A percentile compares a stretch with the other conserved stretches of the same genome.
These are phyloP conservation scores for Microbotryomycetes sp. DNA, from an alignment of 1,284 basidiomycete genomes.

Conservation along the genomic window DNA sequence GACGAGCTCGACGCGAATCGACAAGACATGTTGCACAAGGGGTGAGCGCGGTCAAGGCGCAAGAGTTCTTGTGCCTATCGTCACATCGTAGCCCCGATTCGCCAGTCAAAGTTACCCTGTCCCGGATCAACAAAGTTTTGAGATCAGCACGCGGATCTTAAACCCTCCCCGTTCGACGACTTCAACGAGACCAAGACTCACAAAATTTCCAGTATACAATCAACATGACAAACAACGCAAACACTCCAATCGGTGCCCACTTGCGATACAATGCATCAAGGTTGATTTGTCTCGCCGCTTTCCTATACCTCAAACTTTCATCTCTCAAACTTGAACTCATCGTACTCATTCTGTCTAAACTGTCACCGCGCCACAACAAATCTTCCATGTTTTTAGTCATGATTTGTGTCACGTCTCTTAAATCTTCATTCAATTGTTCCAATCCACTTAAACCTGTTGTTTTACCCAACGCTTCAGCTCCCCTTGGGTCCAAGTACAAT, in stretches of 20 bases:
- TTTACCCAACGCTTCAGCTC: constrained; percentile 54
- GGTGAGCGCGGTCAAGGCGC: too few species aligned
- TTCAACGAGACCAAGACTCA: constrained; percentile 8
- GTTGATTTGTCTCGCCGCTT: constrained; percentile 92
- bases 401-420: constrained; percentile 95
- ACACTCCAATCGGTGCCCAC: constrained; percentile 83
- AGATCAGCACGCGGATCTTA: too few species aligned
- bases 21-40: too few species aligned
- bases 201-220: constrained; percentile 86
- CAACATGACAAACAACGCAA: constrained; percentile 72
- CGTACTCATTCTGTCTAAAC: constrained; percentile 94
- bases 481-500: constrained; percentile 87
- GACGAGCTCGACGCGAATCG: too few species aligned
- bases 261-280: constrained; percentile 87
- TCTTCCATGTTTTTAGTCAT: constrained; percentile 99
- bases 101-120: too few species aligned
- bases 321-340: constrained; percentile 94
- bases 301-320: constrained; percentile 95
- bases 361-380: constrained; percentile 93
- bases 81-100: too few species aligned
- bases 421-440: constrained; percentile 86
- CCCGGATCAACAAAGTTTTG: too few species aligned
- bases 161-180: too few species aligned
- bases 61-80: too few species aligned
- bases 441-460: constrained; percentile 44